Percentiles rank a stretch among this genome's conserved stretches.
These are phyloP conservation scores for Ascochyta pisi DNA, from an alignment of 2,329 filamentous ascomycete genomes.

Conservation along the genomic window DNA sequence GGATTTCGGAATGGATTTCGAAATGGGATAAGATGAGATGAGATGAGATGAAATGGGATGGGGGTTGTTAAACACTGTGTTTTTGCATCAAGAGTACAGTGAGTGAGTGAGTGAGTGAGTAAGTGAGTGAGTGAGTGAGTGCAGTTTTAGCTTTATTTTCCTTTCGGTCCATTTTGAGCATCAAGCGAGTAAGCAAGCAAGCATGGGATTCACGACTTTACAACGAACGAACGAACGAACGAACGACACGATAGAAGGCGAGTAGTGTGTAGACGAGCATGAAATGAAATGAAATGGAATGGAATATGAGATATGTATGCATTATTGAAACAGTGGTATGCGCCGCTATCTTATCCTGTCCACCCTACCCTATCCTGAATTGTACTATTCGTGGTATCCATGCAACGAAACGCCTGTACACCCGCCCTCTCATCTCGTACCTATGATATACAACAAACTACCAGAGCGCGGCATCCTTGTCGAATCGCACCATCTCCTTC, in stretches of 20 bases:
- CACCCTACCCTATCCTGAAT: background rate
- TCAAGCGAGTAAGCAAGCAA: no score
- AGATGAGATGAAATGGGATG: background rate
- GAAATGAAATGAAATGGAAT: no score
- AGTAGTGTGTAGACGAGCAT: no score
- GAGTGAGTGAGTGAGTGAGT: no score
- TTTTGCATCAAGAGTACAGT: no score
- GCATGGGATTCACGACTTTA: no score
- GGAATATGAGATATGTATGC: background rate
- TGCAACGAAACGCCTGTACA: slow-evolving; percentile 8
- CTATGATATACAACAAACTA: slow-evolving; percentile 33
- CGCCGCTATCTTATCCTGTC: background rate
- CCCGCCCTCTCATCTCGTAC: background rate
- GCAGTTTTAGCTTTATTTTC: no score
- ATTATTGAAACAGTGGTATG: background rate
- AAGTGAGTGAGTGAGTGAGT: no score
- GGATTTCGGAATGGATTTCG: no score
- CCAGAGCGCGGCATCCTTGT: slow-evolving; percentile 79
- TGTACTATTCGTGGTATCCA: slow-evolving; percentile 5
- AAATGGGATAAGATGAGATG: background rate
- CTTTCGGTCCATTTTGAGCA: no score
- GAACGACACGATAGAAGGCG: no score
- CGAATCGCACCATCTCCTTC: slow-evolving; percentile 88
- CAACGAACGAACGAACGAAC: no score
- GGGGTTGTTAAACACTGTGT: background rate